Conservation (phyloP, 164 flowering plant genomes). For the Taxillus chinensis region DNA sequence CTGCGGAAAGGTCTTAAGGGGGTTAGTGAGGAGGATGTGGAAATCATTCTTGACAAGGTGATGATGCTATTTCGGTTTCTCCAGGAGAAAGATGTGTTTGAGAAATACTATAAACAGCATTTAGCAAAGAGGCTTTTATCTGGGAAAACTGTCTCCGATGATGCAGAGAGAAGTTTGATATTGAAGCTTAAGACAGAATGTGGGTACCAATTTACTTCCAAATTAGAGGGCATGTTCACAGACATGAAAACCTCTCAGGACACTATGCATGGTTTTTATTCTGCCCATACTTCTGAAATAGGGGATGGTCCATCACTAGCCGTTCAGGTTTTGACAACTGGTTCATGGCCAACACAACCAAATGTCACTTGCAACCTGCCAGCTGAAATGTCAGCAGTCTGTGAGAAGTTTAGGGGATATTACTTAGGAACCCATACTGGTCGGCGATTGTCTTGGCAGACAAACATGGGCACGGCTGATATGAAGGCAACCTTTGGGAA, state of each 20-base stretch:
- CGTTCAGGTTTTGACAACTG: constrained; percentile 60
- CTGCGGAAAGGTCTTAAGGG: constrained; percentile 57
- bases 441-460: constrained; percentile 42
- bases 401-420: constrained; percentile 35
- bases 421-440: constrained; percentile 53
- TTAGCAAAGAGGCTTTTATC: constrained; percentile 51
- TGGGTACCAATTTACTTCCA: constrained; percentile 60
- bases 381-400: constrained; percentile 32
- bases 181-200: constrained; percentile 67
- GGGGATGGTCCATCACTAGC: constrained; percentile 57
- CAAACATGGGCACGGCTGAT: constrained; percentile 47
- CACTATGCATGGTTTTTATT: constrained; percentile 51
- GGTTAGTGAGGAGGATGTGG: constrained; percentile 56
- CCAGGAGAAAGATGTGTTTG: constrained; percentile 60
- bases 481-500: constrained; percentile 46
- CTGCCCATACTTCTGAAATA: constrained; percentile 39
- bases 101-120: constrained; percentile 55
- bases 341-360: constrained; percentile 62
- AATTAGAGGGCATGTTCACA: constrained; percentile 62
- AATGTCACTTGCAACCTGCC: constrained; percentile 69
- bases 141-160: constrained; percentile 53
- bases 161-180: constrained; percentile 60
- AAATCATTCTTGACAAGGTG: constrained; percentile 51
- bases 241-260: constrained; percentile 92
- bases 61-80: constrained; percentile 64